Base-by-base conservation (phyloP, 768 basidiomycete species). In the Kwoniella dendrophila region DNA sequence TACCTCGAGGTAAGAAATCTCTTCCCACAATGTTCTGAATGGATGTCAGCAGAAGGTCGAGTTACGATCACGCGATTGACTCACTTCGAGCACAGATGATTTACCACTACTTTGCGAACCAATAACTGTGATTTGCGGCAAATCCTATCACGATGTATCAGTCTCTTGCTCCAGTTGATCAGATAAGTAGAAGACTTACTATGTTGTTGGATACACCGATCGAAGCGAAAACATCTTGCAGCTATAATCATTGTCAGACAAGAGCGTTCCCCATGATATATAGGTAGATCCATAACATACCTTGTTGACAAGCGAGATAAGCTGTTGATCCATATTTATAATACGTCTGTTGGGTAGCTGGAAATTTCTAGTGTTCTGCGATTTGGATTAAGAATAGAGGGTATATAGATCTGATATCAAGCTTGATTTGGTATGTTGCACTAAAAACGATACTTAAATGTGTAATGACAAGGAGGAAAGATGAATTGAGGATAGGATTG, bases 1-100 rank as follows among this genome's bases (percentile, higher is more conserved):
- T 90, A 79, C 96, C 96, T 84, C 96, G 90, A 81, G 96, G 96
- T 77, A 99, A 79, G 84, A 99, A 99, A 80, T 99, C 96, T 69
- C 95, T 86, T 62, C 96, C 96, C 57, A 97, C 94, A 69, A 97
- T 93, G 82, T 98, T 96, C 92, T 95, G 27, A 6, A 27, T 40
- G 7, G 14, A 14, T 5, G 26, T 41, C 50, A 52, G 47, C 8
- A 33, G 27, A 48, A 4, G 4, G 11, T 7, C 45, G 45, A 29
- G 7, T 10, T 22, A 8, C 43, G n/a, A 44, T 8, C 6, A 11
- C 20, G n/a, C 6, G 10, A 8, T 44, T 44, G 24, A 47, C 78
- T 59, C 45, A 81, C 80, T 78, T 82, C 81, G 20, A 82, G 71
- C 2, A 82, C 81, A 7, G 80, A 81, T 22, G 79, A 80, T 70